Evolutionary conservation across 306 rosid genomes (phyloP).

Genomic region (Delonix regia): DNA sequence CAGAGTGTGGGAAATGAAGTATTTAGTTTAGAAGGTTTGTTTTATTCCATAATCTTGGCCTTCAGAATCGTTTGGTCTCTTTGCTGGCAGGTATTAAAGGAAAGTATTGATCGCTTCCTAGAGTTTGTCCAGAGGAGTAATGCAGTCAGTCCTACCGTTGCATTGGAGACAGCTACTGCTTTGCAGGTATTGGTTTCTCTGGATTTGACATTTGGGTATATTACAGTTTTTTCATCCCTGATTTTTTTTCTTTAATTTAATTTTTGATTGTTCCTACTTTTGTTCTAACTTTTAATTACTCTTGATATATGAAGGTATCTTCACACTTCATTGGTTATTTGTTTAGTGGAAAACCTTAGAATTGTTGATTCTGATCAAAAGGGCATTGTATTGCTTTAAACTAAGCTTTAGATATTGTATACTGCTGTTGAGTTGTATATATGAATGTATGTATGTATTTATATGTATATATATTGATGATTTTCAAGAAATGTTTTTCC

Average conservation of each 20-base stretch:
- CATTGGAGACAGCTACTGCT: constrained; percentile 93
- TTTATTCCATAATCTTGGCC: constrained; percentile 1
- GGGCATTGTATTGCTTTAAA: background rate
- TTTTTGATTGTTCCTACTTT: background rate
- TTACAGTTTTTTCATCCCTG: background rate
- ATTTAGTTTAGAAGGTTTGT: background rate
- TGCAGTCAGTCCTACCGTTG: constrained; percentile 92
- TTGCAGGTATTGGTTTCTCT: constrained; percentile 73
- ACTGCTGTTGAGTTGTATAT: background rate
- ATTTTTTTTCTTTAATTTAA: background rate
- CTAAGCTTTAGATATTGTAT: background rate
- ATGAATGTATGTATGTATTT: too few relatives aligned
- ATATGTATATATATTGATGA: background rate
- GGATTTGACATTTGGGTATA: background rate
- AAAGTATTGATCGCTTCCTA: constrained; percentile 79
- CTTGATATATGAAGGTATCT: constrained; percentile 11
- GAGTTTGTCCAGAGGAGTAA: constrained; percentile 90
- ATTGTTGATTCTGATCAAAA: background rate
- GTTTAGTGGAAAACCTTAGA: background rate
- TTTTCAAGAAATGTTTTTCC: constrained; percentile 8
- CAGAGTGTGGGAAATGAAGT: background rate
- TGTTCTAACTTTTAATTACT: constrained; percentile 2
- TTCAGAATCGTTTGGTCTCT: constrained; percentile 24
- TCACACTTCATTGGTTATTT: background rate
- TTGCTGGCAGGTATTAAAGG: constrained; percentile 69